Conservation (phyloP, 164 flowering plant species). For the Umbellularia californica region DNA sequence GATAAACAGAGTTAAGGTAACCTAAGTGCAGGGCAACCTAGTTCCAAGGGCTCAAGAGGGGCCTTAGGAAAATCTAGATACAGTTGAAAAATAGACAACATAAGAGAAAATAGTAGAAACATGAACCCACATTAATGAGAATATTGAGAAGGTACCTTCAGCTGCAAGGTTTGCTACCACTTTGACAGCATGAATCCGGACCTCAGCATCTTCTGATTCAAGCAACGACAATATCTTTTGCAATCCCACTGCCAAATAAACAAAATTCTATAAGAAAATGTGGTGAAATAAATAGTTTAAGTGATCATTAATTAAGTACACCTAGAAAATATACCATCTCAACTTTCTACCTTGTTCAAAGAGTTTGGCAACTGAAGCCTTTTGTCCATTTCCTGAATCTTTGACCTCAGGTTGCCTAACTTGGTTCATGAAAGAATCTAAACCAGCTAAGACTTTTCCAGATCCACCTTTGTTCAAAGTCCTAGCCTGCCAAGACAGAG, state of each 20-base stretch:
- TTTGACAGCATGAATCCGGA: slow-evolving; percentile 97
- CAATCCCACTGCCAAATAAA: slow-evolving; percentile 70
- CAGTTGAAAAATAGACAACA: not conserved
- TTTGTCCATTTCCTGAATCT: slow-evolving; percentile 63
- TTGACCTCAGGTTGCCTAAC: slow-evolving; percentile 36
- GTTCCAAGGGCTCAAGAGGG: no score
- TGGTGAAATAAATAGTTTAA: not conserved
- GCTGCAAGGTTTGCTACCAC: slow-evolving; percentile 99
- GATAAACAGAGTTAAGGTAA: no score
- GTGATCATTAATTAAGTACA: not conserved
- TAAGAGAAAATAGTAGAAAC: not conserved
- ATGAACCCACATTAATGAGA: not conserved
- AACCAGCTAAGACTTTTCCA: slow-evolving; percentile 31
- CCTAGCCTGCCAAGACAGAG: slow-evolving; percentile 48
- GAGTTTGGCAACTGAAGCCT: slow-evolving; percentile 73
- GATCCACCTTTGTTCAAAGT: slow-evolving; percentile 55
- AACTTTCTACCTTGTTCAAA: slow-evolving; percentile 30
- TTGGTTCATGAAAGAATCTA: slow-evolving; percentile 60
- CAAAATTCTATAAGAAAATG: not conserved
- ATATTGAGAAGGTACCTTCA: slow-evolving; percentile 52
- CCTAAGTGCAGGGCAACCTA: no score
- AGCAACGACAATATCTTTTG: slow-evolving; percentile 93
- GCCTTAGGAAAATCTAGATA: not conserved
- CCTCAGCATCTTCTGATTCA: slow-evolving; percentile 90
- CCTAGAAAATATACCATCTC: not conserved